phyloP scores from a whole-genome alignment of 495 filamentous ascomycete species.

The Aspergillus panamensis region DNA sequence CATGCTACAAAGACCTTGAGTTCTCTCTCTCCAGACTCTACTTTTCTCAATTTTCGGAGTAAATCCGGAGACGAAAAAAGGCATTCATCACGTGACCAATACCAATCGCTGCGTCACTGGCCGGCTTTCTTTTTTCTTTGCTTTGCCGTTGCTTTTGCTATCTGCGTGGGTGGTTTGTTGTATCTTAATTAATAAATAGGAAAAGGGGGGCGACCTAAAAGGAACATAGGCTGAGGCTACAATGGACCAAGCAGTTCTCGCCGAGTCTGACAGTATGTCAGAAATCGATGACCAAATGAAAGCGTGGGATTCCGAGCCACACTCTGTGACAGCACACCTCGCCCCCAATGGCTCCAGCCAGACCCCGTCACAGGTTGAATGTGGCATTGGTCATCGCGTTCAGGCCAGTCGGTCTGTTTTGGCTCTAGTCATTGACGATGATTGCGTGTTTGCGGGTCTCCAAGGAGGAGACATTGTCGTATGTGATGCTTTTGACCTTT shows the following conservation, averaged over 20 bases:
- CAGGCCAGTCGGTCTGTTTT: slow-evolving; percentile 46
- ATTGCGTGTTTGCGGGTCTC: slow-evolving; percentile 68
- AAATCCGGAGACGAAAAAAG: neutral
- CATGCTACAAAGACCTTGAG: slow-evolving; percentile 1
- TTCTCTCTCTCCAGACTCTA: neutral
- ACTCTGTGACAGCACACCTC: slow-evolving; percentile 20
- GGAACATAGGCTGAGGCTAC: slow-evolving; percentile 23
- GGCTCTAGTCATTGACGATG: slow-evolving; percentile 45
- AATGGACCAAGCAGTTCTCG: slow-evolving; percentile 37
- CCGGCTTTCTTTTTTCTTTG: neutral
- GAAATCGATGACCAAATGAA: slow-evolving; percentile 42
- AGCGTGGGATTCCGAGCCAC: slow-evolving; percentile 39
- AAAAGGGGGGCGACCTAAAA: neutral
- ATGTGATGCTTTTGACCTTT: slow-evolving; percentile 20
- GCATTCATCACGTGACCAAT: slow-evolving; percentile 12
- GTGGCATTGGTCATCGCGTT: slow-evolving; percentile 47
- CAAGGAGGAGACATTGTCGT: slow-evolving; percentile 88
- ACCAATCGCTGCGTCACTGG: slow-evolving; percentile 5
- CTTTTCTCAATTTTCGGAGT: neutral
- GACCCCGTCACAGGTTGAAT: slow-evolving; percentile 21
- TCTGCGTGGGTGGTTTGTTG: too few relatives aligned
- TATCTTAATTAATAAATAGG: neutral
- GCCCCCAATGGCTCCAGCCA: slow-evolving; percentile 11
- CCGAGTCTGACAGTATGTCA: slow-evolving; percentile 38
- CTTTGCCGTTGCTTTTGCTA: neutral